A percentile compares a stretch with the other conserved stretches of the same genome.
phyloP scores from a whole-genome alignment of 805 yeast species.

The Zygosaccharomyces bisporus region DNA sequence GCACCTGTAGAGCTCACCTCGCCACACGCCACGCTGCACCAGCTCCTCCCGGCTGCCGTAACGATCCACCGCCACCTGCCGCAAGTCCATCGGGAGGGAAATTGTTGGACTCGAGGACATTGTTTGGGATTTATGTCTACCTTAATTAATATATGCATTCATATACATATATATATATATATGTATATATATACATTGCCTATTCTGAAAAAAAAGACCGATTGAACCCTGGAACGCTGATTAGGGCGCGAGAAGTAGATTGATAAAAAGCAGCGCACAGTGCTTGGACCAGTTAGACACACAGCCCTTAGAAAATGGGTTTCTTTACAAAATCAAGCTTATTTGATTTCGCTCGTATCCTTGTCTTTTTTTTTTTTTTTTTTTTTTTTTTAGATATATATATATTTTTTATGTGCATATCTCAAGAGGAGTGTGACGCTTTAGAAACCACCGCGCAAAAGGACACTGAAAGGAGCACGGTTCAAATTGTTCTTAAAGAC shows the following conservation, averaged over 20 bases:
- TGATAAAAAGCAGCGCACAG: no score
- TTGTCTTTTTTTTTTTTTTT: no score
- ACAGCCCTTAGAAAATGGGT: no score
- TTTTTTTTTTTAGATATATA: neutral
- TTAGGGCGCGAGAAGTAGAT: neutral
- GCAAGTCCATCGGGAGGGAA: slow-evolving; percentile 12
- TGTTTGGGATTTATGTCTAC: neutral
- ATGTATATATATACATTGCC: neutral
- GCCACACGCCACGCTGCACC: slow-evolving; percentile 32
- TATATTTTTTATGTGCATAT: neutral
- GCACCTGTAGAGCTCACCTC: slow-evolving; percentile 26
- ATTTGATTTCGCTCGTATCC: no score
- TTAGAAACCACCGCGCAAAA: neutral
- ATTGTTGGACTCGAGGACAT: neutral
- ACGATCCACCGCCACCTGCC: slow-evolving; percentile 19
- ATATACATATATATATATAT: no score
- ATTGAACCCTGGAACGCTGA: neutral
- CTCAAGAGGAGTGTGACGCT: neutral
- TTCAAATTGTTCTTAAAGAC: no score
- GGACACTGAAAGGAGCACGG: no score
- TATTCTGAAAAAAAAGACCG: neutral
- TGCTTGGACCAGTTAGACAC: no score
- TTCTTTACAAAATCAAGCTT: no score
- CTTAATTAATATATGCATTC: neutral
- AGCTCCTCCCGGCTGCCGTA: slow-evolving; percentile 29